Base-by-base conservation (phyloP, 2,329 filamentous ascomycete genomes). In the Volutella citrinella region DNA sequence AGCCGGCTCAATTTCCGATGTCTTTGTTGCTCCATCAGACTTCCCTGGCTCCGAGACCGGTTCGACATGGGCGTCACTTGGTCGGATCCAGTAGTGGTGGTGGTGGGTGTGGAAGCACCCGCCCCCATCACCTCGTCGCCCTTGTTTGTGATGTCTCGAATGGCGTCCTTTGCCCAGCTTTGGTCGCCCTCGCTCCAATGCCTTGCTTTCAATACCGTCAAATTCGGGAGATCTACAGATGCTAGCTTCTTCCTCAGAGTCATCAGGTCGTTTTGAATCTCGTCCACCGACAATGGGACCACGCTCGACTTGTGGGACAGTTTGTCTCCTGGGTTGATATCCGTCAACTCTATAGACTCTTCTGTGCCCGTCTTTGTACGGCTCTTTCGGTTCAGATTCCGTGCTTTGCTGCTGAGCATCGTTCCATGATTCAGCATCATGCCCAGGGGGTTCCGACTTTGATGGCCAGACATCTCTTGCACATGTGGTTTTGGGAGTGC, bases 71-170 rank as follows among this genome's bases (percentile, higher is more conserved):
- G 53, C 40, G 13, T 27, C 34, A 14, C 38, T 53, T 22, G 66
- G 60, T 36, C 63, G 61, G 43, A 70, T 42, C 76, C 76, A 79
- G 63, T 79, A 80, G 60, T 80, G 76, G 55, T 80, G 76, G 48
- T 80, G 74, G 48, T 80, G 76, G 44, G 70, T 76, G 54, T 80
- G 76, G 38, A 77, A 46, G 48, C 75, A 77, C 44, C 72, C 49
- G 42, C 49, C 22, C 14, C 43, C 46, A 30, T 46, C 34, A 37
- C 40, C 31, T 51, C 34, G 30, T 44, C 34, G 34, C 33, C 34
- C 28, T 43, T 55, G 31, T 39, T 41, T 24, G 30, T 44, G 32
- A 48, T 51, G 32, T 49, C 45, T 34, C 30, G 36, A 13, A 52
- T 45, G 14, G 44, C 35, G 17, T 34, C 46, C 26, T 51, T 39